Evolutionary conservation across 495 filamentous ascomycete species (phyloP).

Genomic region (Tuber microsphaerosporum): DNA sequence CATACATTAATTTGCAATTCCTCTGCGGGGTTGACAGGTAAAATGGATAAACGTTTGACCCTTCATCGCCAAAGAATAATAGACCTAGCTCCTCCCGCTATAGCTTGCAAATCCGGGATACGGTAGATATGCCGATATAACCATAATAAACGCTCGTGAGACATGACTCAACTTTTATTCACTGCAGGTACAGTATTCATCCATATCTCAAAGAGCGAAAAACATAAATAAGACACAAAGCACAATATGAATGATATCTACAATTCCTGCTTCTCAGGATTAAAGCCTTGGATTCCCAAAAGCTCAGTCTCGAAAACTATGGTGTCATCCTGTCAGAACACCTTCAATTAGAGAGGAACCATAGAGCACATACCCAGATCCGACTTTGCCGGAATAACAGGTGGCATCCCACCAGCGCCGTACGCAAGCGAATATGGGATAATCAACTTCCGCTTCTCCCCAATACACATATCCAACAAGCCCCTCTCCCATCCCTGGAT

Average conservation of each 20-base stretch:
- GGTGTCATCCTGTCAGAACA: slow-evolving; percentile 46
- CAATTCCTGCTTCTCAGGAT: slow-evolving; percentile 52
- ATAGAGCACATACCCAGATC: slow-evolving; percentile 14
- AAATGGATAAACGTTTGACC: background rate
- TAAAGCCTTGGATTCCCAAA: slow-evolving; percentile 75
- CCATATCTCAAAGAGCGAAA: background rate
- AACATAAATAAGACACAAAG: background rate
- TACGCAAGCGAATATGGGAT: slow-evolving; percentile 85
- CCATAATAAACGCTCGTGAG: background rate
- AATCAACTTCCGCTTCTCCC: slow-evolving; percentile 85
- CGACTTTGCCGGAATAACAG: slow-evolving; percentile 32
- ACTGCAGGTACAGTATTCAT: background rate
- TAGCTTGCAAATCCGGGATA: background rate
- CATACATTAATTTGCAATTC: background rate
- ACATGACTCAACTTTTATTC: background rate
- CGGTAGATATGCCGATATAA: background rate
- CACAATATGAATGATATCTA: slow-evolving; percentile 33
- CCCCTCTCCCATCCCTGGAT: slow-evolving; percentile 89
- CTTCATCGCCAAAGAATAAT: background rate
- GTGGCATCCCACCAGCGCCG: slow-evolving; percentile 47
- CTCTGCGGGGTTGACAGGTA: background rate
- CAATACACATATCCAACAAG: slow-evolving; percentile 83
- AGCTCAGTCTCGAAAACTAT: slow-evolving; percentile 90
- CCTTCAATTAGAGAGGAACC: background rate
- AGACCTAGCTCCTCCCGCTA: background rate